phyloP scores from a whole-genome alignment of 192 early-diverging fungal species.

The Chytriomyces sp. region DNA sequence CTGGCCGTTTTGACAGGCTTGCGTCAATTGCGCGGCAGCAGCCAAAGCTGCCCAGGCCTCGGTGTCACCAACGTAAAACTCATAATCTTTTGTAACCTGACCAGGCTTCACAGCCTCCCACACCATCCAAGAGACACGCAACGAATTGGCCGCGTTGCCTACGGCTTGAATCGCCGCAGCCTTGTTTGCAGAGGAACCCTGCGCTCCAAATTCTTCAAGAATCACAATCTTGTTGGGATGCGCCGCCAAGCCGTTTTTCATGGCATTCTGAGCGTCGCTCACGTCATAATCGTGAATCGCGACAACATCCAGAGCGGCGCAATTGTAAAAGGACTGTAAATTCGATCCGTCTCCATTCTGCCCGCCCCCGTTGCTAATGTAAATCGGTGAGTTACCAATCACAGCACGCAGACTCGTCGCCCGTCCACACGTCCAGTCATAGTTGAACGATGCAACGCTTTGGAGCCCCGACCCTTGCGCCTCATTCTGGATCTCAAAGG shows the following conservation, averaged over 20 bases:
- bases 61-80: slow-evolving; percentile 12
- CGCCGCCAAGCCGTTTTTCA: slow-evolving; percentile 3
- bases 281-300: slow-evolving; percentile 20
- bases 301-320: slow-evolving; percentile 19
- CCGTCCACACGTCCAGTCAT: slow-evolving; percentile 26
- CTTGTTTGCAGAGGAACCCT: not conserved
- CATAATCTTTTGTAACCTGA: slow-evolving; percentile 16
- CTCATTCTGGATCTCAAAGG: slow-evolving; percentile 32
- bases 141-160: not conserved
- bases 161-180: not conserved
- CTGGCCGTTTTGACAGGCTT: too few relatives aligned
- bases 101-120: slow-evolving; percentile 22
- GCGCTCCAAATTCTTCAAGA: slow-evolving; percentile 21
- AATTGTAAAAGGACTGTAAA: slow-evolving; percentile 7
- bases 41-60: slow-evolving; percentile 6
- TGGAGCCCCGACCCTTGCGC: slow-evolving; percentile 17
- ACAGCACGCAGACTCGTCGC: not conserved
- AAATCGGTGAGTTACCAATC: not conserved
- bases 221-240: not conserved
- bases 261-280: not conserved
- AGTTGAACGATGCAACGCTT: slow-evolving; percentile 11
- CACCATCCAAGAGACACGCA: slow-evolving; percentile 19
- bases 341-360: slow-evolving; percentile 4
- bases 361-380: slow-evolving; percentile 22
- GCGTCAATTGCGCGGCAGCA: too few relatives aligned